A percentile compares a stretch with the other conserved stretches of the same genome.
These are phyloP conservation scores for Penicillium canariense DNA, from an alignment of 495 filamentous ascomycete genomes.

Conservation along the genomic window DNA sequence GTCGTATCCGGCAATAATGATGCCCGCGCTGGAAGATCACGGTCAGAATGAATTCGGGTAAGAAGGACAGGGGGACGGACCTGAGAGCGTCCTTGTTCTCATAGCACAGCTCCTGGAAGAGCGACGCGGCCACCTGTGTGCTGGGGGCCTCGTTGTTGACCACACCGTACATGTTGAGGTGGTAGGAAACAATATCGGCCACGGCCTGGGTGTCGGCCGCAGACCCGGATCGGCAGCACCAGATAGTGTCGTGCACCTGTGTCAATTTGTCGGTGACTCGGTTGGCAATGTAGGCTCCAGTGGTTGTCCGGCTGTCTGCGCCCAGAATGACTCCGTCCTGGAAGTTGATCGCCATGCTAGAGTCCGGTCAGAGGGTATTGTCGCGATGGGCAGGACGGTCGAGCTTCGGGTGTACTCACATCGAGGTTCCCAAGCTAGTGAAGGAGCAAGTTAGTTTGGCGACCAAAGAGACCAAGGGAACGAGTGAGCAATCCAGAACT, in stretches of 20 bases:
- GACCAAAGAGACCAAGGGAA: neutral
- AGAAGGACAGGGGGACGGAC: conserved; percentile 35
- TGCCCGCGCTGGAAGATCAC: conserved; percentile 66
- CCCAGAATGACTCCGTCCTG: conserved; percentile 95
- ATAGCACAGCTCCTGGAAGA: conserved; percentile 98
- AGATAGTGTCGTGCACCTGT: conserved; percentile 97
- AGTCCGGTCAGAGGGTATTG: conserved; percentile 14
- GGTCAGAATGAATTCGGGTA: conserved; percentile 21
- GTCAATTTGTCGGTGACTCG: conserved; percentile 99
- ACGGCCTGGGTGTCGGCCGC: conserved; percentile 97
- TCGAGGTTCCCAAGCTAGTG: conserved; percentile 87
- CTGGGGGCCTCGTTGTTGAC: conserved; percentile 83
- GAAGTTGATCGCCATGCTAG: conserved; percentile 82
- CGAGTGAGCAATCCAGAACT: conserved; percentile 30
- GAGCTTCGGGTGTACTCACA: conserved; percentile 61
- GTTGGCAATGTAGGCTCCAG: conserved; percentile 97
- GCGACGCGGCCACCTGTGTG: conserved; percentile 86
- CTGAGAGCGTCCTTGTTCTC: conserved; percentile 90
- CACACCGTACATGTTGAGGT: conserved; percentile 89
- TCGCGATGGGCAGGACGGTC: conserved; percentile 9
- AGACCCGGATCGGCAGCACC: conserved; percentile 97
- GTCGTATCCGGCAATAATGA: conserved; percentile 97
- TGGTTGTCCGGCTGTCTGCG: conserved; percentile 97
- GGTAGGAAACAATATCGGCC: conserved; percentile 95
- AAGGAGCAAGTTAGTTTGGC: conserved; percentile 30